Evolutionary conservation across 1,284 basidiomycete species (phyloP), one percentile per base, ranked within the genome.

Genomic region (Malassezia nana): DNA sequence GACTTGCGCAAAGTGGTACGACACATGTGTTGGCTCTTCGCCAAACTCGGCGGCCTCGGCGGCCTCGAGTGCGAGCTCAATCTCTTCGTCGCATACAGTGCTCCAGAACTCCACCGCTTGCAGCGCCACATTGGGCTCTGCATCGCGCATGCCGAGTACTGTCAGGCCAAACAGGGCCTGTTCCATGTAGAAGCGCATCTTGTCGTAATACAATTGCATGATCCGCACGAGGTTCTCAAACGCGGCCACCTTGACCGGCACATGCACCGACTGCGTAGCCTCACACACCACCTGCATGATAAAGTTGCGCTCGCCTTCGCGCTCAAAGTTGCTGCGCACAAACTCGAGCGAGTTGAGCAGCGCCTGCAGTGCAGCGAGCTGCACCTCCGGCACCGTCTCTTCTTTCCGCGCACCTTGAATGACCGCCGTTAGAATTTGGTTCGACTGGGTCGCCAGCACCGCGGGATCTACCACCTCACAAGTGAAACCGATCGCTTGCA

Each of bases 241-340:
- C 13, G 69, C 66, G 10, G 67, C 64, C 12, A 70, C 66, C 61
- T 72, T 69, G 60, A 73, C 65, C 33, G 62, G 46, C 78, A 95
- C 89, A 47, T 96, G 89, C 40, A 81, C 76, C 15, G 85, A 81
- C 76, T 98, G 94, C 0, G 94, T 98, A 0, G 92, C 94, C 75
- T 98, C 94, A 74, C 92, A 99, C 24, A 98, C 88, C 46, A 98
- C 90, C 78, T 99, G 94, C 94, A 98, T 98, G 76, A 99, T 98
- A 78, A 95, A 98, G 78, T 96, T 98, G 50, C 92, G 83, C 76
- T 98, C 92, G 57, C 94, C 92, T 35, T 67, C 64, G 33, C 66
- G 60, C 65, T 95, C 89, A 76, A 99, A 96, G 78, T 99, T 99
- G 69, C 91, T 89, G 55, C 88, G 83, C 49, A 98, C 88, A 72